Percentiles rank a stretch among this genome's conserved stretches.
Evolutionary conservation across 495 filamentous ascomycete genomes (phyloP).

Genomic region (Xylaria longipes): DNA sequence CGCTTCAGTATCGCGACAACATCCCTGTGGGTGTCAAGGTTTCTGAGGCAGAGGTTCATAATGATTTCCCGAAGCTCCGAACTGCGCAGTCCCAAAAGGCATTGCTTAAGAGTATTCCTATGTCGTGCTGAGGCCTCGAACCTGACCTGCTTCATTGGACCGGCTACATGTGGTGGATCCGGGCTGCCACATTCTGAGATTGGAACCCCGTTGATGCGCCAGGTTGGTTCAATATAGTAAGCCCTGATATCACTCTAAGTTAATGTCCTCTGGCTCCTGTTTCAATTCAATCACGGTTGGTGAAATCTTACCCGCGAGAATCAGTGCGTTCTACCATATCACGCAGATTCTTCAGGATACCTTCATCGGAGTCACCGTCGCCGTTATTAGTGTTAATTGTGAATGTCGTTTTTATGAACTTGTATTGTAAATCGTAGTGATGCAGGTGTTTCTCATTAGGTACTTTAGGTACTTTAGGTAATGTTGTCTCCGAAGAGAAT

Average conservation of each 20-base stretch:
- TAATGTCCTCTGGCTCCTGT: neutral
- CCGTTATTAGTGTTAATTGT: neutral
- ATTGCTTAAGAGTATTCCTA: neutral
- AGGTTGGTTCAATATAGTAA: conserved; percentile 25
- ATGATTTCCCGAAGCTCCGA: conserved; percentile 27
- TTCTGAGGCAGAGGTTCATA: conserved; percentile 24
- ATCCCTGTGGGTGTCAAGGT: conserved; percentile 14
- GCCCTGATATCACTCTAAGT: neutral
- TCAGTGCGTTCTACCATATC: conserved; percentile 16
- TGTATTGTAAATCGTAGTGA: neutral
- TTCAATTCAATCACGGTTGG: neutral
- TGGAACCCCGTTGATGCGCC: conserved; percentile 21
- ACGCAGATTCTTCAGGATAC: conserved; percentile 17
- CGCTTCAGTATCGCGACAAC: conserved; percentile 20
- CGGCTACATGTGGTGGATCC: neutral
- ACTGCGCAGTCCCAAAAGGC: conserved; percentile 13
- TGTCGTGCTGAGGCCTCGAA: neutral
- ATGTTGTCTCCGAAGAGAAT: neutral
- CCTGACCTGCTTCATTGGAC: neutral
- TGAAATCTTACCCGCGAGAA: conserved; percentile 19
- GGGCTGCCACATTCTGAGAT: conserved; percentile 12
- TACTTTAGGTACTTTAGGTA: conserved; percentile 3
- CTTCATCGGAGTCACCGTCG: neutral
- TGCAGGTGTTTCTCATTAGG: neutral
- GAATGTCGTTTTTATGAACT: conserved; percentile 1